Evolutionary conservation across 2,329 filamentous ascomycete genomes (phyloP), one percentile per base, ranked within the genome.

Genomic region (Orbilia javanica): DNA sequence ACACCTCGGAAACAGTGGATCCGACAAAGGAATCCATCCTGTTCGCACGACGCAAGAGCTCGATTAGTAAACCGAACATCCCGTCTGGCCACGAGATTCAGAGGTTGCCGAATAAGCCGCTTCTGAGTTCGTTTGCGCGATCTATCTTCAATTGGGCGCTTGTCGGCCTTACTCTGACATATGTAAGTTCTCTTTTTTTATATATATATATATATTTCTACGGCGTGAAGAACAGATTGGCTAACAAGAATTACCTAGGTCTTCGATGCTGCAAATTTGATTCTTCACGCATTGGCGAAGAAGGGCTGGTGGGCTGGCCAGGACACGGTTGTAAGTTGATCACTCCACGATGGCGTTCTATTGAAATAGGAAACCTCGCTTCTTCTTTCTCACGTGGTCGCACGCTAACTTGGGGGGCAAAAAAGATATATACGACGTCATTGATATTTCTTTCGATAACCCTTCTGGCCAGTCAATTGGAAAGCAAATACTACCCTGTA

Each of bases 371-470:
- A 80, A 42, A 57, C n/a, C 11, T 18, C 10, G 4, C 31, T 31
- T 53, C 8, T 70, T 25, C n/a, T n/a, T n/a, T n/a, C n/a, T n/a
- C n/a, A n/a, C n/a, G n/a, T n/a, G 31, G 53, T 81, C 63, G 63
- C 77, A 79, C n/a, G 80, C 81, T 7, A 82, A 82, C 8, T 79
- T 81, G 39, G 79, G 83, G 67, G 81, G n/a, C 42, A 6, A 80
- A 53, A n/a, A 66, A 80, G 72, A 81, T 66, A 39, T 79, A 73
- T 46, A 64, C 80, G 29, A 80, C 77, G 31, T 74, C 80, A 36
- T 92, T 94, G 80, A 97, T 97, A 86, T 90, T 96, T 80, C 96
- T 96, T 85, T 88, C 92, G 62, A 90, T 97, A 81, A 88, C 97
- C 80, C 88, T 96, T 80, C 91, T 97, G 82, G 94, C 94, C 31